Evolutionary conservation across 768 basidiomycete genomes (phyloP), one percentile per base, ranked within the genome.

Genomic region (Plicaturopsis crispa): DNA sequence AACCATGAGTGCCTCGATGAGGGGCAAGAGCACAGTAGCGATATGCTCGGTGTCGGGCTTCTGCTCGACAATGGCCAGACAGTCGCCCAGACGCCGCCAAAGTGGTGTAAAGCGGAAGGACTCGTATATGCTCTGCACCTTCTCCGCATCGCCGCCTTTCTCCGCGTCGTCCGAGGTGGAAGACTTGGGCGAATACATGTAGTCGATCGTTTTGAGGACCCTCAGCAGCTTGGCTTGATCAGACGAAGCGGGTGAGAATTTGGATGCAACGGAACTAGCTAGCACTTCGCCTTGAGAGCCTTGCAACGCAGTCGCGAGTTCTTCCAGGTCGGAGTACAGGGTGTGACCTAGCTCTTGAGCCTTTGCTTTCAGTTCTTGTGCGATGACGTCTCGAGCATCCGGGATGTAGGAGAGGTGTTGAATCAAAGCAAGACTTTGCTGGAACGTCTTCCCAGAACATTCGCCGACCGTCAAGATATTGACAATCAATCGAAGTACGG

Each of bases 401-500:
- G 89, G 84, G 43, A 97, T 77, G 57, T 76, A 75, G 0, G 92
- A 93, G 16, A 98, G 66, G 52, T 99, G 81, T 58, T 94, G 90
- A 41, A 99, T 98, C 23, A 97, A 74, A 13, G 82, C 72, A 31
- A 98, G 69, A 28, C 89, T 92, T 54, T 92, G 82, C 48, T 91
- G 84, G 75, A 99, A 99, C n/a, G 93, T 96, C 22, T 85, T 74
- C 31, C 84, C 87, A 17, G 92, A 91, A 54, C 94, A 98, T 66
- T 99, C 96, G 31, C 96, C 96, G 14, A 84, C 73, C n/a, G 96
- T 97, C 45, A 99, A 68, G 49, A 98, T 91, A 59, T 98, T 98
- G 55, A 96, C 91, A 43, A 98, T 90, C 24, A 92, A 75, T 24
- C 87, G 81, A 18, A 98, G 70, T n/a, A 86, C 80, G 3, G 77